These are phyloP conservation scores for Trametes pubescens DNA, from an alignment of 1,284 basidiomycete genomes.

Conservation along the genomic window DNA sequence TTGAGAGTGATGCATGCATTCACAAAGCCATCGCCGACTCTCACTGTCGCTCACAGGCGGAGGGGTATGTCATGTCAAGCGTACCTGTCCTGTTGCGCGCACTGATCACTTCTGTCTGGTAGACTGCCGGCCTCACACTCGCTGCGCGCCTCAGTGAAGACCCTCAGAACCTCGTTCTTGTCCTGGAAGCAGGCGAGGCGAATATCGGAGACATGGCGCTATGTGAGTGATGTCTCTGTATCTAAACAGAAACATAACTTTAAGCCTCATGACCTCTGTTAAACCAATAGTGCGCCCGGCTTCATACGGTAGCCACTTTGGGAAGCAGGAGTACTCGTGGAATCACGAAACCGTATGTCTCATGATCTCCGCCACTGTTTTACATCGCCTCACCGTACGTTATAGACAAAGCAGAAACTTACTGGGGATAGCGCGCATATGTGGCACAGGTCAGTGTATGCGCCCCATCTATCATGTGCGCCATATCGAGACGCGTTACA, in stretches of 20 bases:
- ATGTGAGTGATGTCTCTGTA: slow-evolving; percentile 26
- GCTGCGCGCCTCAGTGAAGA: slow-evolving; percentile 57
- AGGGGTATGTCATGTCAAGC: slow-evolving; percentile 27
- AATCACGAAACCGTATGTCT: slow-evolving; percentile 39
- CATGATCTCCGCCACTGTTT: background rate
- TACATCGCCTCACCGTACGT: background rate
- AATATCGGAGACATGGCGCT: slow-evolving; percentile 38
- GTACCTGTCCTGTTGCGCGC: background rate
- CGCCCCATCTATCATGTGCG: background rate
- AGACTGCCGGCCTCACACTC: slow-evolving; percentile 55
- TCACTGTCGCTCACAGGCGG: slow-evolving; percentile 21
- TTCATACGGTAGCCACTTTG: slow-evolving; percentile 40
- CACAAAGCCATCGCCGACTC: background rate
- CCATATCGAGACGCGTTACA: background rate
- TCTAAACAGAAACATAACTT: background rate
- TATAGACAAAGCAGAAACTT: slow-evolving; percentile 32
- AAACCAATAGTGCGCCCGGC: slow-evolving; percentile 39
- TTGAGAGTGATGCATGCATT: background rate
- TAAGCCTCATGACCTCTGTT: background rate
- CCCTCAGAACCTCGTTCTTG: slow-evolving; percentile 44
- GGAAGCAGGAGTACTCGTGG: slow-evolving; percentile 40
- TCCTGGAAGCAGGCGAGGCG: slow-evolving; percentile 46
- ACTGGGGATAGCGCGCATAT: slow-evolving; percentile 22
- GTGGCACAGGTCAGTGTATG: slow-evolving; percentile 32
- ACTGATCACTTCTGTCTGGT: background rate